Evolutionary conservation across 805 yeast species (phyloP).

Genomic region (Metschnikowia orientalis): DNA sequence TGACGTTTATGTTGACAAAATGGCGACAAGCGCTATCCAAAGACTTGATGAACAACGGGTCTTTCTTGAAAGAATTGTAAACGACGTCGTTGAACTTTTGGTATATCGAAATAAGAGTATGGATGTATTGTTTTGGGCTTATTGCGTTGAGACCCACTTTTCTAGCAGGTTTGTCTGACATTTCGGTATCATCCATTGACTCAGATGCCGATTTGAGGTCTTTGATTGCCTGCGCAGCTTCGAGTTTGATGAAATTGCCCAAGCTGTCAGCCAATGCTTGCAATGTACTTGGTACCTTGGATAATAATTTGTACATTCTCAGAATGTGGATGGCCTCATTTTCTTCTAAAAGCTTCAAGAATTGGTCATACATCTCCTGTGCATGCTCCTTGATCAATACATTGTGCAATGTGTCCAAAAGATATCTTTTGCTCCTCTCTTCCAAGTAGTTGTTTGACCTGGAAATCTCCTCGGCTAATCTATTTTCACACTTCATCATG

Average conservation of each 20-base stretch:
- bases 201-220: conserved; percentile 41
- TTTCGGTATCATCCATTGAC: conserved; percentile 17
- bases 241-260: conserved; percentile 61
- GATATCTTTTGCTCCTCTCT: conserved; percentile 73
- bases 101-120: conserved; percentile 68
- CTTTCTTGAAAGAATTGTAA: conserved; percentile 60
- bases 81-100: conserved; percentile 63
- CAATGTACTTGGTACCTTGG: conserved; percentile 74
- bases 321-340: conserved; percentile 68
- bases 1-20: conserved; percentile 75
- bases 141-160: conserved; percentile 28
- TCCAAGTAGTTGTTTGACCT: conserved; percentile 78
- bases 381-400: conserved; percentile 79
- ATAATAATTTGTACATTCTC: conserved; percentile 70
- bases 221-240: conserved; percentile 48
- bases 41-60: conserved; percentile 77
- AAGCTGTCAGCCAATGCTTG: conserved; percentile 72
- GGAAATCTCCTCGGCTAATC: conserved; percentile 79
- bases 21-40: conserved; percentile 84
- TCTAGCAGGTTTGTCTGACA: conserved; percentile 17
- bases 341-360: conserved; percentile 68
- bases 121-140: conserved; percentile 77
- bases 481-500: conserved; percentile 76
- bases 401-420: conserved; percentile 70
- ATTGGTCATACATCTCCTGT: conserved; percentile 69